phyloP scores from a whole-genome alignment of 116 monocot genomes.

The Papilionanthe hybrid region DNA sequence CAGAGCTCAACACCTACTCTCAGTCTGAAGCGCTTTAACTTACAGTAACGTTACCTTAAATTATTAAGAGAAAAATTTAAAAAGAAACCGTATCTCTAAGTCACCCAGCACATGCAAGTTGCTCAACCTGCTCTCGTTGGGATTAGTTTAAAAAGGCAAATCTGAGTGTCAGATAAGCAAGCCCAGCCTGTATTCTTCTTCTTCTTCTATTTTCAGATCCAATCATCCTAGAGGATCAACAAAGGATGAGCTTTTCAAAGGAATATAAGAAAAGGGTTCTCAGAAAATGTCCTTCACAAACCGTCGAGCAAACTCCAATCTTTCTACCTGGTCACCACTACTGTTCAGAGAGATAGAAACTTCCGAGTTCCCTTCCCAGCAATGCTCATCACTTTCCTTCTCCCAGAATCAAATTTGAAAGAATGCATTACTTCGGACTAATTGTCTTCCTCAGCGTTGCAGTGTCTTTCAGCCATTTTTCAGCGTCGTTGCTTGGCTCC shows the following conservation, averaged over 20 bases:
- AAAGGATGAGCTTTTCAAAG: no score
- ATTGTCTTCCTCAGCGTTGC: constrained; percentile 6
- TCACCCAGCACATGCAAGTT: no score
- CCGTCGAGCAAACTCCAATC: not conserved
- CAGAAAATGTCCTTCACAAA: no score
- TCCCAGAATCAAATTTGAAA: not conserved
- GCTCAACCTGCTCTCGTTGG: not conserved
- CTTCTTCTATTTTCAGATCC: not conserved
- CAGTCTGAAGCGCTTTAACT: not conserved
- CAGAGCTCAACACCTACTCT: not conserved
- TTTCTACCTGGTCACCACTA: not conserved
- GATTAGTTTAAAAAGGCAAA: constrained; percentile 1
- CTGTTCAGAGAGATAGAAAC: not conserved
- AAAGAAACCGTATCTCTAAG: no score
- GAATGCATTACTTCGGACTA: constrained; percentile 7
- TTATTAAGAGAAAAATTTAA: no score
- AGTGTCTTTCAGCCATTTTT: not conserved
- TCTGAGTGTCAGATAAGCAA: constrained; percentile 1
- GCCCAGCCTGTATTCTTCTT: not conserved
- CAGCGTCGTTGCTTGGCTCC: constrained; percentile 7
- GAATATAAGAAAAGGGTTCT: no score
- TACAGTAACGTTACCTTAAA: not conserved
- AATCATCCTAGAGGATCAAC: not conserved
- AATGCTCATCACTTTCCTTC: constrained; percentile 3
- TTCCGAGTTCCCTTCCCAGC: not conserved